Evolutionary conservation across 2,329 filamentous ascomycete genomes (phyloP), one percentile per base, ranked within the genome.

Genomic region (Hypoxylon sp.): DNA sequence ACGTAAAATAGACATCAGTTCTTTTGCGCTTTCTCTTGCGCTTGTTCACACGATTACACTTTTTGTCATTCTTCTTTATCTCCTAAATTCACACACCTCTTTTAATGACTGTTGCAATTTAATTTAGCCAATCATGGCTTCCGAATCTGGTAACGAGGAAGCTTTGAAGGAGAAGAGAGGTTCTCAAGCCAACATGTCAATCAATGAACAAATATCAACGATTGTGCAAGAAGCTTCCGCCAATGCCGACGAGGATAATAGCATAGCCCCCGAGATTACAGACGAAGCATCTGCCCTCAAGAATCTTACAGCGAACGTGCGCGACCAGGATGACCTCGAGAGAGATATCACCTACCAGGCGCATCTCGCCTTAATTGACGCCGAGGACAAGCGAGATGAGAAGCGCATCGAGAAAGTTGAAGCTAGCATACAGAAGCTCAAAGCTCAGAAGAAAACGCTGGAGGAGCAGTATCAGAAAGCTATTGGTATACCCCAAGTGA

Each of bases 241-340:
- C 11, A 65, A 66, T 5, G 37, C 51, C 24, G 67, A 62, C 31
- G 33, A 42, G 17, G 60, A 67, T 29, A 53, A 51, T 24, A 53
- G 68, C 26, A 44, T 29, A 22, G 9, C 39, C 13, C 13, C 24
- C 44, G 47, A 69, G 35, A 54, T 58, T 8, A 66, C 86, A 64
- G 87, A 89, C 69, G 90, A 92, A 75, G 86, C 86, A 46, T 84
- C 85, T 57, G 86, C 87, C 19, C 81, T 94, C 29, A 84, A 85
- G 63, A 86, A 86, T 47, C 81, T 94, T 44, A 90, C 91, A 3
- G 87, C 90, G 57, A 86, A 90, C 64, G 89, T 96, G 22, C 90
- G 93, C 63, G 90, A 97, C 75, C 95, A 98, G 79, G 91, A 94
- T 81, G 94, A 98, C 66, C 83, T 98, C 19, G 95, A 98, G 80